Evolutionary conservation across 148 eudicot genomes (phyloP).

Genomic region (Camellia lanceoleosa): DNA sequence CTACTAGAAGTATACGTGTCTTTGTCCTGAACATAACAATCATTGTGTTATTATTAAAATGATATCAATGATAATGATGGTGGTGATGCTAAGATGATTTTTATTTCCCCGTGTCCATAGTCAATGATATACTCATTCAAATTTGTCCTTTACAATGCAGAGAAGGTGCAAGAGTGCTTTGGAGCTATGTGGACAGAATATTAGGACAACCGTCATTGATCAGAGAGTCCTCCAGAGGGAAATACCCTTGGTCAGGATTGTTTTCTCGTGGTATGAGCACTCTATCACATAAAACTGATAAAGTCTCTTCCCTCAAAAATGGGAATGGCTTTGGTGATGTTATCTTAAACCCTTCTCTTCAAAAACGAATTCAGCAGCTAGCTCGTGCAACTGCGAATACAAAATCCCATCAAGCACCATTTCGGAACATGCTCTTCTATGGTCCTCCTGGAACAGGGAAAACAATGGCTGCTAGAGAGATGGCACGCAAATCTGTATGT

Average conservation of each 20-base stretch:
- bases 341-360: conserved; percentile 78
- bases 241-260: conserved; percentile 89
- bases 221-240: conserved; percentile 88
- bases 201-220: conserved; percentile 93
- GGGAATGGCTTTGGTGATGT: conserved; percentile 90
- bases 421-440: conserved; percentile 92
- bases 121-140: background rate
- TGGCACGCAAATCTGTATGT: conserved; percentile 84
- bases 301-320: conserved; percentile 30
- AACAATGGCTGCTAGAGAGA: conserved; percentile 97
- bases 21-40: background rate
- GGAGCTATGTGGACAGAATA: conserved; percentile 93
- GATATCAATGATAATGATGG: background rate
- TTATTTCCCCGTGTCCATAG: background rate
- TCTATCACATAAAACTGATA: conserved; percentile 37
- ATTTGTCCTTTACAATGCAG: conserved; percentile 37
- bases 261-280: conserved; percentile 56
- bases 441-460: conserved; percentile 99
- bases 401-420: conserved; percentile 92
- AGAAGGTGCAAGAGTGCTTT: conserved; percentile 94
- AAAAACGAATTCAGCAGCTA: conserved; percentile 75
- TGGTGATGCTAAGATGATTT: background rate
- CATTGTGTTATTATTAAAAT: background rate
- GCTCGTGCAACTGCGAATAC: conserved; percentile 93
- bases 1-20: conserved; percentile 2